These are phyloP conservation scores for Knoxia roxburghii DNA, from an alignment of 257 asterid genomes.

Conservation along the genomic window DNA sequence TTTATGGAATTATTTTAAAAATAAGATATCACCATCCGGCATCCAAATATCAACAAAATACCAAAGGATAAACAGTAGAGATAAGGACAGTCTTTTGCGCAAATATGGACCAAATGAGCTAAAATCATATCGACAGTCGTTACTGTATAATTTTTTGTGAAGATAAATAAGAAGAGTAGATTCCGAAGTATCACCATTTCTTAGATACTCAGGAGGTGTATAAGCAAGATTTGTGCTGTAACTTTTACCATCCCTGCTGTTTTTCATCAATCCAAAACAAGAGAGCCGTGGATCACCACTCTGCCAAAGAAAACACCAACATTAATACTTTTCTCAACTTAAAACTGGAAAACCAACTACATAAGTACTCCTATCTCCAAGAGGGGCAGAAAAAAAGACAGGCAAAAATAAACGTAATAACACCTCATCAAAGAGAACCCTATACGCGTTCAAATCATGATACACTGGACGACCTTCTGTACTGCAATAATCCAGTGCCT, in stretches of 20 bases:
- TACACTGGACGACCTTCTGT: conserved; percentile 90
- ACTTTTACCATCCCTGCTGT: conserved; percentile 98
- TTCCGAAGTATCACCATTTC: conserved; percentile 54
- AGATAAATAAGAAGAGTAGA: conserved; percentile 1
- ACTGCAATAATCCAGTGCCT: conserved; percentile 91
- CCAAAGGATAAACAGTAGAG: not conserved
- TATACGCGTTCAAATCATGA: conserved; percentile 95
- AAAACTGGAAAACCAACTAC: not conserved
- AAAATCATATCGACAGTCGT: not conserved
- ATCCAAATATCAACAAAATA: not conserved
- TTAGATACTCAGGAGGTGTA: conserved; percentile 94
- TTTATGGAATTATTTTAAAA: not conserved
- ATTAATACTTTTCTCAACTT: not conserved
- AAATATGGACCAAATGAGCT: not conserved
- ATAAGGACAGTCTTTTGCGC: not conserved
- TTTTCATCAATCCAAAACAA: conserved; percentile 95
- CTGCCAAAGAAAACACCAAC: conserved; percentile 30
- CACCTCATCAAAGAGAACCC: conserved; percentile 99
- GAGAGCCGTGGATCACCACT: conserved; percentile 95
- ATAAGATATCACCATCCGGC: not conserved
- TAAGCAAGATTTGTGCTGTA: conserved; percentile 98
- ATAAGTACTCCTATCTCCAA: not conserved
- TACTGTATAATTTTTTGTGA: not conserved
- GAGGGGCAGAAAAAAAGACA: not conserved
- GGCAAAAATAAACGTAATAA: not conserved